phyloP scores from a whole-genome alignment of 2,329 filamentous ascomycete species.

The Simplicillium sp. region DNA sequence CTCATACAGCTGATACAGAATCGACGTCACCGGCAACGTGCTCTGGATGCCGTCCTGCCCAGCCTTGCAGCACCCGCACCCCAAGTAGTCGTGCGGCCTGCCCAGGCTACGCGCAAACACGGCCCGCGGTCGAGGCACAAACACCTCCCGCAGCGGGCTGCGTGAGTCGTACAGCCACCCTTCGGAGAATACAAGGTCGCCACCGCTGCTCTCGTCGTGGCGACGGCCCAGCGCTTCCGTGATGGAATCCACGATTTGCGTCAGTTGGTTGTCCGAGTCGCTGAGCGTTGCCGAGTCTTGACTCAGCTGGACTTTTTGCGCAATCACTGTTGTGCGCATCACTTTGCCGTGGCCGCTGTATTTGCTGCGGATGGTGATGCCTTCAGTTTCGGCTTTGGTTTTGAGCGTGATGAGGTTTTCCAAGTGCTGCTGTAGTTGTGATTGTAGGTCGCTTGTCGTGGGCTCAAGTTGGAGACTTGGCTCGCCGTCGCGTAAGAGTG shows the following conservation, averaged over 20 bases:
- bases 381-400: slow-evolving; percentile 30
- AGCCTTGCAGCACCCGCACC: slow-evolving; percentile 57
- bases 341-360: slow-evolving; percentile 64
- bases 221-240: slow-evolving; percentile 15
- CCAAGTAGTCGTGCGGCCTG: slow-evolving; percentile 68
- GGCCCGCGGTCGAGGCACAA: slow-evolving; percentile 62
- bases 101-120: slow-evolving; percentile 63
- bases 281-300: slow-evolving; percentile 64
- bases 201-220: slow-evolving; percentile 14
- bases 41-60: slow-evolving; percentile 40
- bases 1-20: slow-evolving; percentile 70
- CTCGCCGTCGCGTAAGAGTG: slow-evolving; percentile 25
- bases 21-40: slow-evolving; percentile 59
- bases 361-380: slow-evolving; percentile 56
- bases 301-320: slow-evolving; percentile 72
- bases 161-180: slow-evolving; percentile 67
- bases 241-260: slow-evolving; percentile 48
- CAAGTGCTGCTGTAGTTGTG: slow-evolving; percentile 29
- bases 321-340: slow-evolving; percentile 67
- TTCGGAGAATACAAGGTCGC: slow-evolving; percentile 54
- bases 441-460: slow-evolving; percentile 18
- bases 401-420: slow-evolving; percentile 36
- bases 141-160: slow-evolving; percentile 62
- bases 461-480: slow-evolving; percentile 21
- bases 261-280: slow-evolving; percentile 62